Evolutionary conservation across 805 yeast species (phyloP).

Genomic region (Starmerella tilneyi): DNA sequence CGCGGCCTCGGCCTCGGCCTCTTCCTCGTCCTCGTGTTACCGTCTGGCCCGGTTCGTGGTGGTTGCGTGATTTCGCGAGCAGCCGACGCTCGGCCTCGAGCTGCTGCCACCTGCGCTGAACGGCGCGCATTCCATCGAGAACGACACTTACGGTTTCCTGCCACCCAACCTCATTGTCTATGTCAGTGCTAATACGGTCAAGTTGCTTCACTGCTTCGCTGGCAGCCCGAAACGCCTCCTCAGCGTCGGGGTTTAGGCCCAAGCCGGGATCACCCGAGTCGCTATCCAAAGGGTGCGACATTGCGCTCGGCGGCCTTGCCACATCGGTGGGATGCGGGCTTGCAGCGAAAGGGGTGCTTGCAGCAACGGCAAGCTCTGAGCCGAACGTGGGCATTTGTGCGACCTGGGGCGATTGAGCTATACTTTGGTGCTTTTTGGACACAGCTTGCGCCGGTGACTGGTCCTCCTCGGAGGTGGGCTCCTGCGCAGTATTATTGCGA

Average conservation of each 20-base stretch:
- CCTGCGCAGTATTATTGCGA: no score
- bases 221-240: conserved; percentile 5
- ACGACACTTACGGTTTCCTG: conserved; percentile 11
- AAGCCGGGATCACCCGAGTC: no score
- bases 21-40: conserved; percentile 14
- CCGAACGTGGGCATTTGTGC: no score
- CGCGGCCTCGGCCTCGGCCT: conserved; percentile 23
- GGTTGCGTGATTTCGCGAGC: conserved; percentile 11
- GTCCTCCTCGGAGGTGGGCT: no score
- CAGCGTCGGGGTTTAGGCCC: conserved; percentile 12
- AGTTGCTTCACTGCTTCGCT: conserved; percentile 12
- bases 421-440: no score
- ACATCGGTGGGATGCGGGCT: no score
- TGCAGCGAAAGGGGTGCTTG: no score
- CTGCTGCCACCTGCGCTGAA: conserved; percentile 20
- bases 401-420: no score
- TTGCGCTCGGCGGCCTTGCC: no score
- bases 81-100: conserved; percentile 17
- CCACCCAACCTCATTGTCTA: conserved; percentile 20
- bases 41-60: not conserved
- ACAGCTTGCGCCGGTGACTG: no score
- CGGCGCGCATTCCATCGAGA: conserved; percentile 16
- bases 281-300: no score
- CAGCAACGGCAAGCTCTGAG: no score
- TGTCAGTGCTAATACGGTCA: conserved; percentile 12